Conservation (phyloP, 306 rosid genomes). For the Dryas octopetala region DNA sequence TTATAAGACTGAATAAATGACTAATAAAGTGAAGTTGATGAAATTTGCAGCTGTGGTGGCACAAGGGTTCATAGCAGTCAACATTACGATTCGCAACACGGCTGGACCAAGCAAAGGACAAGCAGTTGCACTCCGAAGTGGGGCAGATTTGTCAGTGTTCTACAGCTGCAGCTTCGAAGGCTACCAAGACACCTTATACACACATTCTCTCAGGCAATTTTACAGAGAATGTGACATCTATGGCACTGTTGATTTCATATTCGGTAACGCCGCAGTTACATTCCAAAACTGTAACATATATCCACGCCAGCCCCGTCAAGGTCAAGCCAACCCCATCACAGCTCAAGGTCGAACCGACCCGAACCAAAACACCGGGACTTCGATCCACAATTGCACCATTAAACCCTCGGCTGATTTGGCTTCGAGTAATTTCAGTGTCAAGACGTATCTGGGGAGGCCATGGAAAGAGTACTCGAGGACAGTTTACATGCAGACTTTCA, state of each 20-base stretch:
- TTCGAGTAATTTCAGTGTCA: constrained; percentile 14
- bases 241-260: constrained; percentile 47
- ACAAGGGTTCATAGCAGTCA: constrained; percentile 37
- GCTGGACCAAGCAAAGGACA: constrained; percentile 43
- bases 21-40: background rate
- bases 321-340: constrained; percentile 29
- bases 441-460: no score
- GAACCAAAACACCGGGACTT: constrained; percentile 37
- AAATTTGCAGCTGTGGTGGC: constrained; percentile 33
- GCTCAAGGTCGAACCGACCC: constrained; percentile 43
- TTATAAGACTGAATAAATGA: background rate
- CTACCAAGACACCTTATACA: constrained; percentile 44
- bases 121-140: constrained; percentile 45
- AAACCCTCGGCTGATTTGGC: constrained; percentile 26
- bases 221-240: constrained; percentile 46
- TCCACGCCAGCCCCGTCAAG: constrained; percentile 23
- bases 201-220: constrained; percentile 44
- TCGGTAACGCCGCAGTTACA: constrained; percentile 41
- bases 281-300: constrained; percentile 40
- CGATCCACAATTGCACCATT: constrained; percentile 41
- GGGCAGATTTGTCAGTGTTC: constrained; percentile 37
- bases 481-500: no score
- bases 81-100: constrained; percentile 37
- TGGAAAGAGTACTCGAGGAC: no score
- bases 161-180: constrained; percentile 45